These are phyloP conservation scores for Scedosporium aurantiacum DNA, from an alignment of 2,329 filamentous ascomycete species.

Conservation along the genomic window DNA sequence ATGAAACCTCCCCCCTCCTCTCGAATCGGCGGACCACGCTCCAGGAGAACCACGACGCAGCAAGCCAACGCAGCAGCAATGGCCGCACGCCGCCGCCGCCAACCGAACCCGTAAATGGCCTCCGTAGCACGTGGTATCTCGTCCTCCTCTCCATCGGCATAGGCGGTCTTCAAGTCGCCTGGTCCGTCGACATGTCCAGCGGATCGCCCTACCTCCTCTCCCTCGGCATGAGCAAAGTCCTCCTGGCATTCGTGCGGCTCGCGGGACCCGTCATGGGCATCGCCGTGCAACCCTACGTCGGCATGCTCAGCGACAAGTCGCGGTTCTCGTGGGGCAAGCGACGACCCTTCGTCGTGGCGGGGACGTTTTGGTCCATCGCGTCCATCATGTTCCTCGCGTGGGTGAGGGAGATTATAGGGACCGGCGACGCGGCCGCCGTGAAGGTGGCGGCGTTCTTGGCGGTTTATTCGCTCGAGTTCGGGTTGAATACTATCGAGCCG, in stretches of 20 bases:
- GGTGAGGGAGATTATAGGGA: slow-evolving; percentile 58
- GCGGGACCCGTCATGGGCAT: slow-evolving; percentile 66
- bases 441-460: slow-evolving; percentile 74
- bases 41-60: slow-evolving; percentile 30
- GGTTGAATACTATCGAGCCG: slow-evolving; percentile 95
- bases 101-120: slow-evolving; percentile 48
- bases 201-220: slow-evolving; percentile 77
- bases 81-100: not conserved
- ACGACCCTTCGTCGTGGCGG: slow-evolving; percentile 70
- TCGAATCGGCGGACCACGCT: slow-evolving; percentile 12
- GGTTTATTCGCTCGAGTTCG: slow-evolving; percentile 85
- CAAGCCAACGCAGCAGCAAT: not conserved
- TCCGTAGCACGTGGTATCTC: slow-evolving; percentile 64
- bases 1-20: slow-evolving; percentile 23
- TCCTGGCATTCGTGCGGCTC: slow-evolving; percentile 78
- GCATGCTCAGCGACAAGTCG: slow-evolving; percentile 71
- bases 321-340: slow-evolving; percentile 64
- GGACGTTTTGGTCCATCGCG: slow-evolving; percentile 54
- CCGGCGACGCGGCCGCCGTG: slow-evolving; percentile 61
- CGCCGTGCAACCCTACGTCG: slow-evolving; percentile 72
- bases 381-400: slow-evolving; percentile 62
- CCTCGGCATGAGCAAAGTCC: slow-evolving; percentile 69
- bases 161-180: slow-evolving; percentile 83
- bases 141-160: slow-evolving; percentile 78
- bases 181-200: slow-evolving; percentile 90